Conservation (phyloP, 164 flowering plant species). For the Saururus chinensis region DNA sequence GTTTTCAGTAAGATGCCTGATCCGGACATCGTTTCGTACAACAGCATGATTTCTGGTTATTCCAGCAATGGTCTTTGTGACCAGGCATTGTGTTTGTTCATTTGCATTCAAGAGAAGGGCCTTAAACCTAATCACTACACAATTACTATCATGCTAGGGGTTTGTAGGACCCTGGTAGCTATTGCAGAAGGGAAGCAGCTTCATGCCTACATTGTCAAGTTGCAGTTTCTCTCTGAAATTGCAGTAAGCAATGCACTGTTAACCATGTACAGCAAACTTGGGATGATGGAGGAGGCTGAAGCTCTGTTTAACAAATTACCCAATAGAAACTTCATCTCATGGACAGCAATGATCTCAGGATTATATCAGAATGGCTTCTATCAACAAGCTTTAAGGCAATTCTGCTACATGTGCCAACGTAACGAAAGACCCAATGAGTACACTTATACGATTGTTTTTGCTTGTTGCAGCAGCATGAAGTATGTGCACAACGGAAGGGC, state of each 20-base stretch:
- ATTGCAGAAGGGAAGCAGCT: slow-evolving; percentile 2
- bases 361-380: slow-evolving; percentile 9
- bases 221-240: slow-evolving; percentile 7
- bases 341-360: slow-evolving; percentile 23
- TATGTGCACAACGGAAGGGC: slow-evolving; percentile 4
- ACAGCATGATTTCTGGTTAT: slow-evolving; percentile 20
- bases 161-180: slow-evolving; percentile 15
- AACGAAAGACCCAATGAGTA: slow-evolving; percentile 17
- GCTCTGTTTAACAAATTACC: slow-evolving; percentile 10
- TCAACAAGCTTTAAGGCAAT: slow-evolving; percentile 12
- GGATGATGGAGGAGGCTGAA: slow-evolving; percentile 14
- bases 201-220: slow-evolving; percentile 16
- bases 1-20: slow-evolving; percentile 51
- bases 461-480: slow-evolving; percentile 10
- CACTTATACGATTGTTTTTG: slow-evolving; percentile 9
- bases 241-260: slow-evolving; percentile 19
- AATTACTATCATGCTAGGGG: slow-evolving; percentile 36
- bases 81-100: slow-evolving; percentile 17
- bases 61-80: slow-evolving; percentile 2
- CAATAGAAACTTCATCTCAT: slow-evolving; percentile 13
- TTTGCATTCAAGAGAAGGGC: slow-evolving; percentile 35
- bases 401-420: slow-evolving; percentile 8
- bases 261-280: slow-evolving; percentile 18
- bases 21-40: no score
- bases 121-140: slow-evolving; percentile 29